Percentiles rank a stretch among this genome's conserved stretches.
Evolutionary conservation across 2,329 filamentous ascomycete genomes (phyloP).

Genomic region (Piedraia hortae): DNA sequence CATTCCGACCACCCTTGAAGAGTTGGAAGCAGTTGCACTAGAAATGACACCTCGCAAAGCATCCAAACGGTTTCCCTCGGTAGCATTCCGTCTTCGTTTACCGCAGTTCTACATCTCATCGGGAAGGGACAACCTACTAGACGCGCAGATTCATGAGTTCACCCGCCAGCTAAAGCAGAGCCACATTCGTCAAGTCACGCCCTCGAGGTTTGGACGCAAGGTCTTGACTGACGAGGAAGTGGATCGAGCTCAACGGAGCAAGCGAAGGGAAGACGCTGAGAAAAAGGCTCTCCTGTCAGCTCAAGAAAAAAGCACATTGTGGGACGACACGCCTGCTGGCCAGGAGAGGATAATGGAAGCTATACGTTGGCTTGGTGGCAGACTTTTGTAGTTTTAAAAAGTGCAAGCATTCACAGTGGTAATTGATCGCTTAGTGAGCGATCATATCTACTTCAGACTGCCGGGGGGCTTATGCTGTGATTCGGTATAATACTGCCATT

Average conservation of each 20-base stretch:
- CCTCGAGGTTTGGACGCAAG: slow-evolving; percentile 4
- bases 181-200: slow-evolving; percentile 10
- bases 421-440: too few species aligned
- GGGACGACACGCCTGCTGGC: slow-evolving; percentile 5
- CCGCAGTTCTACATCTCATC: slow-evolving; percentile 17
- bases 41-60: slow-evolving; percentile 5
- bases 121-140: slow-evolving; percentile 14
- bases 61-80: slow-evolving; percentile 17
- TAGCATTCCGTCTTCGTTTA: slow-evolving; percentile 14
- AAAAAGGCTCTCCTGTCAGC: slow-evolving; percentile 16
- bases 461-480: too few species aligned
- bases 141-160: slow-evolving; percentile 17
- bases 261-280: slow-evolving; percentile 6
- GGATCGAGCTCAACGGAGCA: too few species aligned
- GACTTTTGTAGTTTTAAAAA: neutral
- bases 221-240: slow-evolving; percentile 5
- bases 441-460: too few species aligned
- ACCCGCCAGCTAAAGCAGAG: slow-evolving; percentile 15
- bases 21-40: too few species aligned
- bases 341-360: slow-evolving; percentile 4
- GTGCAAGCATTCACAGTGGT: too few species aligned
- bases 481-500: too few species aligned
- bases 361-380: slow-evolving; percentile 4
- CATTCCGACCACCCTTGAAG: too few species aligned
- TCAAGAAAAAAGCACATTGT: slow-evolving; percentile 14